These are phyloP conservation scores for Harringtonia lauricola DNA, from an alignment of 2,329 filamentous ascomycete species.

Conservation along the genomic window DNA sequence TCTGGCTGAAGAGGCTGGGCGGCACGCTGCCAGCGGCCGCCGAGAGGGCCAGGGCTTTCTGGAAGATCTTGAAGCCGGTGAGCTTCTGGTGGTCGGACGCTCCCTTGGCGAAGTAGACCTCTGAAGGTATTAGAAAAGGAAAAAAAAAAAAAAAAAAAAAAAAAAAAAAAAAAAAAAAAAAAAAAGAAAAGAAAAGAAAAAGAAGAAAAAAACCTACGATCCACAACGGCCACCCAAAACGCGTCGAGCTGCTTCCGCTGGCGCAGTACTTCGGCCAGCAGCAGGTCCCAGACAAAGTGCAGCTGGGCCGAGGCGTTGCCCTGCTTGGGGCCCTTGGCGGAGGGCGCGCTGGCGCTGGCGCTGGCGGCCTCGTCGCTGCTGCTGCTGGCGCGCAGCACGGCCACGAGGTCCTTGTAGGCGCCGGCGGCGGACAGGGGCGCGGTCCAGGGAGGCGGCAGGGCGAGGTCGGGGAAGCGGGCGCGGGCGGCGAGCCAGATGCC, in stretches of 20 bases:
- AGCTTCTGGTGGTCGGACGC: conserved; percentile 85
- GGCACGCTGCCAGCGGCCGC: conserved; percentile 36
- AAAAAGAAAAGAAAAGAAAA: too few relatives aligned
- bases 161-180: conserved; percentile 20
- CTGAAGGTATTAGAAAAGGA: conserved; percentile 30
- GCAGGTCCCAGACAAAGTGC: conserved; percentile 78
- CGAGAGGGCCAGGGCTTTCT: conserved; percentile 54
- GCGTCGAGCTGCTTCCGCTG: conserved; percentile 6
- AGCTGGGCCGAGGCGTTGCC: conserved; percentile 70
- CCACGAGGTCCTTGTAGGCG: conserved; percentile 57
- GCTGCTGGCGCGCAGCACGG: conserved; percentile 68
- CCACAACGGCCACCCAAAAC: conserved; percentile 45
- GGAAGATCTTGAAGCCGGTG: conserved; percentile 81
- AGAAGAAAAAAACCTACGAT: conserved; percentile 54
- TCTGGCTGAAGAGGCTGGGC: conserved; percentile 64
- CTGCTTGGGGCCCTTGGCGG: too few relatives aligned
- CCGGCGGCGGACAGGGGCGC: conserved; percentile 60
- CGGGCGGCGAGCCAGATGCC: conserved; percentile 73
- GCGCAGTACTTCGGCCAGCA: conserved; percentile 38
- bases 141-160: neutral
- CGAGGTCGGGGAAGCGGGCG: conserved; percentile 50
- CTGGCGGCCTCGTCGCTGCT: conserved; percentile 22
- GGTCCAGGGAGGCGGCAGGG: conserved; percentile 64
- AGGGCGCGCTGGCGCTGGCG: conserved; percentile 23
- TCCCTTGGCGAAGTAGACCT: conserved; percentile 70